Evolutionary conservation across 2,329 filamentous ascomycete genomes (phyloP).

Genomic region (Sporothrix schenckii): DNA sequence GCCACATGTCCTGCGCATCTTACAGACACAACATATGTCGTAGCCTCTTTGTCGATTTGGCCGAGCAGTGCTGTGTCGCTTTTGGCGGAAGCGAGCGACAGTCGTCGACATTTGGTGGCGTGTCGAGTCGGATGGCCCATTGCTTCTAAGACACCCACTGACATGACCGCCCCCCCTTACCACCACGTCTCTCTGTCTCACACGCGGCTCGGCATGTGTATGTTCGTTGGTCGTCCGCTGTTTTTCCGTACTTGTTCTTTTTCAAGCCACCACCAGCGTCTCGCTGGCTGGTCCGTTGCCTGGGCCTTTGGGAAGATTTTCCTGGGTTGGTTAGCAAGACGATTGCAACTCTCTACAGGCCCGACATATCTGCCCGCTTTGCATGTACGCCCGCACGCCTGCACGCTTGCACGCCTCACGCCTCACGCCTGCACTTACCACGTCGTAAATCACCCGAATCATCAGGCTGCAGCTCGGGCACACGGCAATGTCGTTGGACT

Average conservation of each 20-base stretch:
- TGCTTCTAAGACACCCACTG: not conserved
- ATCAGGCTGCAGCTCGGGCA: slow-evolving; percentile 97
- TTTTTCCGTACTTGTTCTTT: not conserved
- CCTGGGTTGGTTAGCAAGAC: not conserved
- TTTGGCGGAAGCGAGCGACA: too few relatives aligned
- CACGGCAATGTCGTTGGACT: slow-evolving; percentile 85
- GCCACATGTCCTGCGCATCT: too few relatives aligned
- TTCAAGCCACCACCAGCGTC: slow-evolving; percentile 26
- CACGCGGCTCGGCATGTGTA: not conserved
- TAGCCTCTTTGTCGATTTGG: too few relatives aligned
- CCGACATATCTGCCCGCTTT: not conserved
- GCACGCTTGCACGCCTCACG: not conserved
- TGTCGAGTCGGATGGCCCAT: too few relatives aligned
- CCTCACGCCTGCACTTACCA: slow-evolving; percentile 54
- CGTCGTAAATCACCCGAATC: slow-evolving; percentile 92
- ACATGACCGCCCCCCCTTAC: not conserved
- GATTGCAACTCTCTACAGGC: not conserved
- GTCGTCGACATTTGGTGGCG: too few relatives aligned
- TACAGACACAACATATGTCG: too few relatives aligned
- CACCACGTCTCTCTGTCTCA: not conserved
- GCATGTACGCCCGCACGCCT: too few relatives aligned
- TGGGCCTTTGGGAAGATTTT: slow-evolving; percentile 27
- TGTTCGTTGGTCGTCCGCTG: not conserved
- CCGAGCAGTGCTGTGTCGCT: too few relatives aligned
- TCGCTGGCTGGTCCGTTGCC: slow-evolving; percentile 24